Conservation (phyloP, 257 asterid genomes). For the Solanum pinnatisectum region DNA sequence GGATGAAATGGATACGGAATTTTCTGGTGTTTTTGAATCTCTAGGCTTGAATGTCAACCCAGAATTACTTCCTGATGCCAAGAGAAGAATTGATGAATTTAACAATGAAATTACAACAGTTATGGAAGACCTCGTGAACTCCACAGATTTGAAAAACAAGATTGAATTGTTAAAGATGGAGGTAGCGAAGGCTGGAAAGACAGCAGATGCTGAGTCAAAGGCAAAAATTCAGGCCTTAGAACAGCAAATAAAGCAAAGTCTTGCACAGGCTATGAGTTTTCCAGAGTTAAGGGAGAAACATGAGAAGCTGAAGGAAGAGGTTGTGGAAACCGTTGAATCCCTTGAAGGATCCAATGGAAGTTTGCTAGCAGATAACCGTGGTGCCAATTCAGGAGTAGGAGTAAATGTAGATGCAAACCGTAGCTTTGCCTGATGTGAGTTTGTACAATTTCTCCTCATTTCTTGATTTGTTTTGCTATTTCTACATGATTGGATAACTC, state of each 20-base stretch:
- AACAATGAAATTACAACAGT: constrained; percentile 33
- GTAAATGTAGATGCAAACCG: constrained; percentile 25
- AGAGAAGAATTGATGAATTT: constrained; percentile 30
- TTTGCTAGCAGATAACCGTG: constrained; percentile 9
- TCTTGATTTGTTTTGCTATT: not conserved
- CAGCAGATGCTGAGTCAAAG: constrained; percentile 36
- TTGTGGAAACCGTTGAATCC: constrained; percentile 26
- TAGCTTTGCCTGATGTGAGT: constrained; percentile 38
- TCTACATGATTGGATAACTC: not conserved
- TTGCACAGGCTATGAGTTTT: constrained; percentile 32
- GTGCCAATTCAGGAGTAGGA: constrained; percentile 8
- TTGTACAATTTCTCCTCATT: not conserved
- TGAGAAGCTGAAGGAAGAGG: constrained; percentile 40
- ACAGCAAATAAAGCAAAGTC: constrained; percentile 49
- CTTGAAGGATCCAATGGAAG: constrained; percentile 46
- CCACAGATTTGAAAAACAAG: constrained; percentile 56
- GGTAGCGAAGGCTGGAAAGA: constrained; percentile 42
- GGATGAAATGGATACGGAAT: constrained; percentile 43
- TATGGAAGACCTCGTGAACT: constrained; percentile 36
- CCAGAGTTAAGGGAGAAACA: constrained; percentile 48
- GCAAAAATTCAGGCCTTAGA: constrained; percentile 45
- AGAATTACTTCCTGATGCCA: constrained; percentile 13
- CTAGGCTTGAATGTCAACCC: constrained; percentile 38
- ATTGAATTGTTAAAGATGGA: constrained; percentile 52
- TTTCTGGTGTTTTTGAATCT: constrained; percentile 33